Conservation (phyloP, 2,329 filamentous ascomycete species). For the Aspergillus cejpii region DNA sequence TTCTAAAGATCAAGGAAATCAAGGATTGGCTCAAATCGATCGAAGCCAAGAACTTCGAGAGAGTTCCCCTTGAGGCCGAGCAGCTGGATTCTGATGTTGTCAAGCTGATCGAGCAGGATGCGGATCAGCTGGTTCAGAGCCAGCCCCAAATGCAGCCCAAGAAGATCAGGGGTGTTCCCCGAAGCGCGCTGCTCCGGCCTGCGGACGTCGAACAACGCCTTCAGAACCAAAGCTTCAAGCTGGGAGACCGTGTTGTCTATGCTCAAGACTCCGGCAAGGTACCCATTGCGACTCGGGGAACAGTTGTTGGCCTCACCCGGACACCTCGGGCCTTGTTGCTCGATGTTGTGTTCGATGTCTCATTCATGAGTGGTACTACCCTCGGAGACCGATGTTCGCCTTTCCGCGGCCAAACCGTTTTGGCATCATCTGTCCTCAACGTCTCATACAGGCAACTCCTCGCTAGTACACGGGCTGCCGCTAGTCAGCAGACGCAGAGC, state of each 20-base stretch:
- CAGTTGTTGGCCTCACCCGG: conserved; percentile 88
- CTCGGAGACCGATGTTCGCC: conserved; percentile 82
- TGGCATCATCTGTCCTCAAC: conserved; percentile 82
- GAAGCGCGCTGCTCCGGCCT: conserved; percentile 85
- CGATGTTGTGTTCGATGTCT: conserved; percentile 86
- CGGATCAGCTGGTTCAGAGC: conserved; percentile 56
- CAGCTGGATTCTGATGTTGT: conserved; percentile 91
- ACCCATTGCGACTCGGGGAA: conserved; percentile 83
- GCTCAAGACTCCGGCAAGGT: conserved; percentile 90
- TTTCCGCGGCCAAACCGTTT: conserved; percentile 90
- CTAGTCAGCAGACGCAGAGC: conserved; percentile 49
- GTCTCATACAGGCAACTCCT: conserved; percentile 75
- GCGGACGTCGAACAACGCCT: conserved; percentile 90
- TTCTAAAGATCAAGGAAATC: conserved; percentile 83
- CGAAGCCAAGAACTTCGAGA: conserved; percentile 86
- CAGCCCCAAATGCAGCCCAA: conserved; percentile 54
- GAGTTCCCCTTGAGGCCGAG: conserved; percentile 91
- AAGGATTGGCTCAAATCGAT: conserved; percentile 86
- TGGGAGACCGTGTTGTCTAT: conserved; percentile 90
- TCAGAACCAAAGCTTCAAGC: conserved; percentile 69
- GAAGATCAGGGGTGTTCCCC: conserved; percentile 72
- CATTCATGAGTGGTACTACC: conserved; percentile 96
- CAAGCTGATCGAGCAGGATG: conserved; percentile 67
- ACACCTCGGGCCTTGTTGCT: conserved; percentile 75
- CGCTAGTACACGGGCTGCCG: conserved; percentile 44